Conservation (phyloP, 495 filamentous ascomycete species). For the Parathielavia appendiculata region DNA sequence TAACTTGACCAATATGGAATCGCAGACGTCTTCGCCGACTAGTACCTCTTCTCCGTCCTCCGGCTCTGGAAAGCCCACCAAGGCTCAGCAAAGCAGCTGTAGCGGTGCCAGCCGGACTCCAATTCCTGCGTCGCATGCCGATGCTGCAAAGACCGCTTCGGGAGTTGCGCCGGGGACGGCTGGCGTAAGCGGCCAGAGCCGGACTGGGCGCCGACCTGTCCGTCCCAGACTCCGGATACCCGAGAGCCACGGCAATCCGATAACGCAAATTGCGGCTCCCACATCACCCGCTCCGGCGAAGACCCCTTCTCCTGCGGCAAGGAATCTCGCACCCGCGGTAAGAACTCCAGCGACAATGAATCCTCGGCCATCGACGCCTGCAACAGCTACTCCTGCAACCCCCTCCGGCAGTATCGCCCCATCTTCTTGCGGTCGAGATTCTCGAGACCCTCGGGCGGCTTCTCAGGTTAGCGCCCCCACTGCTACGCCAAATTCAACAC, state of each 20-base stretch:
- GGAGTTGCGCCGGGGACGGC: no score
- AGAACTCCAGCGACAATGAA: no score
- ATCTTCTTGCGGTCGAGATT: no score
- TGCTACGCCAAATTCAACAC: no score
- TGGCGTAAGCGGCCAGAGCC: background rate
- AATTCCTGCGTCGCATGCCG: background rate
- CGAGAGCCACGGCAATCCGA: background rate
- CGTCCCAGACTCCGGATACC: background rate
- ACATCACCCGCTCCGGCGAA: no score
- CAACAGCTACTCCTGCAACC: background rate
- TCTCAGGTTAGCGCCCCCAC: no score
- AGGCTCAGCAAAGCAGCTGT: background rate
- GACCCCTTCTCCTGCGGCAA: background rate
- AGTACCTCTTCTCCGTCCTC: background rate
- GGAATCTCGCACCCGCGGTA: no score
- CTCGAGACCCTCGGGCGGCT: background rate
- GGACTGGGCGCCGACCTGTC: background rate
- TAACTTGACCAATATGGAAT: no score
- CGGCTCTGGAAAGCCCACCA: background rate
- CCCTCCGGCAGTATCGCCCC: background rate
- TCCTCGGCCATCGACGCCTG: background rate
- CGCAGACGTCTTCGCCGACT: no score
- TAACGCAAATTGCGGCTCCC: background rate
- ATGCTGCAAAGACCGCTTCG: background rate
- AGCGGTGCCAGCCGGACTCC: background rate